These are phyloP conservation scores for Yamadazyma triangularis DNA, from an alignment of 1,139 yeast species.

Conservation along the genomic window DNA sequence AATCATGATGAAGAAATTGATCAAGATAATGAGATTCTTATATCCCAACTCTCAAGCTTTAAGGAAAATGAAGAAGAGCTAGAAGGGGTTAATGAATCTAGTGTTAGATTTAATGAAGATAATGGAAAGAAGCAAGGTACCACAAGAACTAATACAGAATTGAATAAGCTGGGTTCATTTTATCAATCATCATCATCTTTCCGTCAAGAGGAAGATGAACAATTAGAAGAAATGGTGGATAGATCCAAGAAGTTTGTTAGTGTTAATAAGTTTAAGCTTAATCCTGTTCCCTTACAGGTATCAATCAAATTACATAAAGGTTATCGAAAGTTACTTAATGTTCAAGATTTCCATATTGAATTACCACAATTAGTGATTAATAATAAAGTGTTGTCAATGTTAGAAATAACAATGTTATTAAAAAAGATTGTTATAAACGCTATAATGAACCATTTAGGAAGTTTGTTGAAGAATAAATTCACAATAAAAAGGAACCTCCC, in stretches of 20 bases:
- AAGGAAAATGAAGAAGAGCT: slow-evolving; percentile 6
- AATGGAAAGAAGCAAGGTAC: neutral
- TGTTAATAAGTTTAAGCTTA: slow-evolving; percentile 45
- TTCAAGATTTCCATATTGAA: slow-evolving; percentile 50
- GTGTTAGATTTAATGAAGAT: neutral
- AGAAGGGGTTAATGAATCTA: neutral
- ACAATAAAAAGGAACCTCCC: slow-evolving; percentile 17
- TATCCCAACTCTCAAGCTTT: slow-evolving; percentile 3
- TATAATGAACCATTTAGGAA: slow-evolving; percentile 54
- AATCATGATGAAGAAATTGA: slow-evolving; percentile 3
- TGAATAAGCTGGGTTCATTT: slow-evolving; percentile 3
- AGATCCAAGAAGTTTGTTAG: slow-evolving; percentile 58
- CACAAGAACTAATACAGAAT: neutral
- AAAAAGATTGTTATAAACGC: slow-evolving; percentile 51
- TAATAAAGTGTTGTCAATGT: slow-evolving; percentile 46
- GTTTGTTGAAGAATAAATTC: slow-evolving; percentile 53
- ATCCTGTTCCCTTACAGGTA: slow-evolving; percentile 46
- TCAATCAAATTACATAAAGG: slow-evolving; percentile 58
- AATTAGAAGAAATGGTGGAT: slow-evolving; percentile 51
- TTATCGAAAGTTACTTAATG: slow-evolving; percentile 53
- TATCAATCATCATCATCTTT: slow-evolving; percentile 10
- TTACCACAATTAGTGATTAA: slow-evolving; percentile 50
- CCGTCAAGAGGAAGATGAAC: slow-evolving; percentile 27
- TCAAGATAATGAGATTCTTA: neutral
- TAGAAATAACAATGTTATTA: slow-evolving; percentile 50